Evolutionary conservation across 257 asterid species (phyloP).

Genomic region (Phtheirospermum japonicum): DNA sequence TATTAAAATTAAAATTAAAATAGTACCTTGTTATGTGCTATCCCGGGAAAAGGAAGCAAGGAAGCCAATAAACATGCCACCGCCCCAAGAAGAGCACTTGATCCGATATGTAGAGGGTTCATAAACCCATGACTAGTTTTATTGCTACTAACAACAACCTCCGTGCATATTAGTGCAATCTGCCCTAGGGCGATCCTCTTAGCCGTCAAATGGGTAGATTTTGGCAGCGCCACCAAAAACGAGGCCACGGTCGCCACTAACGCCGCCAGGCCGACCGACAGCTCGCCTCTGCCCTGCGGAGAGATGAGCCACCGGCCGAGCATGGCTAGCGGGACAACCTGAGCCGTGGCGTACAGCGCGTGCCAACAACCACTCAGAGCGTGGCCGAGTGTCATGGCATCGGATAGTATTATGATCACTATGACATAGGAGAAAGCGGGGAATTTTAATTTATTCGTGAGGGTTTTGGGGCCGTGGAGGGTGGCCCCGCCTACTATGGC

Average conservation of each 20-base stretch:
- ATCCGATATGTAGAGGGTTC: slow-evolving; percentile 48
- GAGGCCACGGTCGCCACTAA: slow-evolving; percentile 28
- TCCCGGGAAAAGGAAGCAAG: slow-evolving; percentile 44
- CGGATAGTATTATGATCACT: slow-evolving; percentile 33
- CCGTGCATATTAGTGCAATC: slow-evolving; percentile 39
- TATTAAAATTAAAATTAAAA: too few relatives aligned
- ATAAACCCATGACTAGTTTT: slow-evolving; percentile 1
- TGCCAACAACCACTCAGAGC: slow-evolving; percentile 48
- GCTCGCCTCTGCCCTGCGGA: slow-evolving; percentile 11
- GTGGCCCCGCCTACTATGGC: slow-evolving; percentile 39
- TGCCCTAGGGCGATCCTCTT: slow-evolving; percentile 52
- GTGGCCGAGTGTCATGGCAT: slow-evolving; percentile 43
- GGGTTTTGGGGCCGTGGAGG: slow-evolving; percentile 34
- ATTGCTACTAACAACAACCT: slow-evolving; percentile 30
- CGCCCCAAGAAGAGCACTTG: slow-evolving; percentile 40
- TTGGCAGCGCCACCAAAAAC: slow-evolving; percentile 44
- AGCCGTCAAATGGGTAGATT: slow-evolving; percentile 33
- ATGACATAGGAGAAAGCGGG: slow-evolving; percentile 48
- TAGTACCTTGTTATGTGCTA: slow-evolving; percentile 39
- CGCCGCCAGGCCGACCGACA: slow-evolving; percentile 35
- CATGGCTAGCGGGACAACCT: slow-evolving; percentile 42
- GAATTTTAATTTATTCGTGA: slow-evolving; percentile 30
- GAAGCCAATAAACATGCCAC: slow-evolving; percentile 40
- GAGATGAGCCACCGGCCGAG: slow-evolving; percentile 26
- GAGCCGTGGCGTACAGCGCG: slow-evolving; percentile 42